phyloP scores from a whole-genome alignment of 2,329 filamentous ascomycete species.

The Pyricularia pennisetigena region DNA sequence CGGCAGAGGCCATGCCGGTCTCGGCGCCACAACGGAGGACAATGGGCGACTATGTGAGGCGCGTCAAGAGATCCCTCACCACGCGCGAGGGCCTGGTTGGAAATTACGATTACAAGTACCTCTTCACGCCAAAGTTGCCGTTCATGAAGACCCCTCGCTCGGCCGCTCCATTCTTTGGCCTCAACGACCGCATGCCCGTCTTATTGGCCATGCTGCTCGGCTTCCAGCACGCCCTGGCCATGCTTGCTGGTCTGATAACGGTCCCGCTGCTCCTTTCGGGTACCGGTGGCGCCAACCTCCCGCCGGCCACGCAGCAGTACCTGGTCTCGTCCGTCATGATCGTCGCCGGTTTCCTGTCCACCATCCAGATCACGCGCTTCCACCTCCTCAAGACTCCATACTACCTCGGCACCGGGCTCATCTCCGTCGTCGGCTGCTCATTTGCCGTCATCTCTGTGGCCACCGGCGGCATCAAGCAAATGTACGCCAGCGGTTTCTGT shows the following conservation, averaged over 20 bases:
- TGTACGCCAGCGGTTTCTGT: conserved; percentile 67
- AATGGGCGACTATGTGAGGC: conserved; percentile 18
- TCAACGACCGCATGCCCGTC: conserved; percentile 69
- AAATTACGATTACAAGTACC: conserved; percentile 80
- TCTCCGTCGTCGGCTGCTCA: conserved; percentile 46
- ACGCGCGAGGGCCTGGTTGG: conserved; percentile 69
- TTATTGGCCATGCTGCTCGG: conserved; percentile 65
- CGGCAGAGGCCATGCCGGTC: conserved; percentile 36
- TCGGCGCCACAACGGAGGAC: conserved; percentile 17
- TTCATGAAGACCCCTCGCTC: conserved; percentile 58
- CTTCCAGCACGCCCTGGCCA: conserved; percentile 69
- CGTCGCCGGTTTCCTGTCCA: conserved; percentile 65
- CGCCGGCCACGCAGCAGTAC: conserved; percentile 55
- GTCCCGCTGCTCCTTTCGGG: conserved; percentile 65
- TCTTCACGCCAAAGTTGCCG: conserved; percentile 74
- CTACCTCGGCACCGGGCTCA: conserved; percentile 65
- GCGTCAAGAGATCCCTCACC: conserved; percentile 32
- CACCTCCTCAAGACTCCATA: conserved; percentile 62
- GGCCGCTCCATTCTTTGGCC: conserved; percentile 73
- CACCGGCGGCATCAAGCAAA: conserved; percentile 61
- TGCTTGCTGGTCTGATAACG: conserved; percentile 68
- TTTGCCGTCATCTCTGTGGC: conserved; percentile 70
- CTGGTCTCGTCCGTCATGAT: conserved; percentile 72
- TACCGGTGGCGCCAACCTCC: conserved; percentile 53
- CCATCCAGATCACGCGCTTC: conserved; percentile 69